Evolutionary conservation across 305 asterid species (phyloP), one percentile per base, ranked within the genome.

Genomic region (Withania somnifera): DNA sequence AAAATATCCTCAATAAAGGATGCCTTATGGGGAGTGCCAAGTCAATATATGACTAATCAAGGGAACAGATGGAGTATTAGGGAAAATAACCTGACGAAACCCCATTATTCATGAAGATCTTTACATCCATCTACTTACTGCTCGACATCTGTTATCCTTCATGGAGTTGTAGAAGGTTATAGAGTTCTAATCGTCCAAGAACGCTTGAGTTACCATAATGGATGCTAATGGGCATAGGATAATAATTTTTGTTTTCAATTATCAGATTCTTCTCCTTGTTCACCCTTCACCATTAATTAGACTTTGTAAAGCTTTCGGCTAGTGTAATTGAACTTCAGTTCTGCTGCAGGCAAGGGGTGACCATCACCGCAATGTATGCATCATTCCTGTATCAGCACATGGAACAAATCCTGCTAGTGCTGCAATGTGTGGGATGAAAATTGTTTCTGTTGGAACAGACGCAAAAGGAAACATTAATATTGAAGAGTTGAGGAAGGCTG

Each of bases 361-460:
- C 89, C 91, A 90, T 88, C 98, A 96, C 85, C 93, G 99, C 42
- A 88, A 94, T 63, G 98, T 94, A 22, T 96, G 98, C 92, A 92
- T 96, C 90, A 96, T 96, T 83, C 99, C 98, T n/a, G 98, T 93
- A 82, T 96, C 99, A 15, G 99, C 99, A 26, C 98, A 96, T 14
- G 99, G 99, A 86, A 96, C 98, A 40, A 94, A 96, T 86, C 99
- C 99, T 63, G 99, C 99, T 50, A 94, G 97, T 88, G 98, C 98
- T 1, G 98, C 98, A 57, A 96, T 94, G 98, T 96, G 99, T 56
- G 99, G 99, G 64, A 96, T 94, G 99, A 94, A 94, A 90, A 96
- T 96, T 36, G 97, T 96, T 86, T 87, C 98, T 7, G 91, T 96
- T 69, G 99, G 99, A 63, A 93, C 98, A 9, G 98, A 96, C 89